phyloP scores from a whole-genome alignment of 768 basidiomycete genomes.

The Macrolepiota albuminosa region DNA sequence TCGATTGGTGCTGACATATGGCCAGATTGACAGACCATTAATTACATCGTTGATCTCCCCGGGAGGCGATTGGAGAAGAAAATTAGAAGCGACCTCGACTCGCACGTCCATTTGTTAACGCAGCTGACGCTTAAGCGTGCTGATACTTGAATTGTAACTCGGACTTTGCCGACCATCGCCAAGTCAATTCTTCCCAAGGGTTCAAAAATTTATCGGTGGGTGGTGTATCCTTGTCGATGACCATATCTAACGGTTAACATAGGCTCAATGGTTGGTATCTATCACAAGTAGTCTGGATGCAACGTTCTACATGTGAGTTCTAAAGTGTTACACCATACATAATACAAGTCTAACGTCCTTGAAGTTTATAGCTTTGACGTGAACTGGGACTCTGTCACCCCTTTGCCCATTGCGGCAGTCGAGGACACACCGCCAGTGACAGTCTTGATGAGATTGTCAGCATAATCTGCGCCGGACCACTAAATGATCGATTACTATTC shows the following conservation, averaged over 20 bases:
- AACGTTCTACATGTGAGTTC: not conserved
- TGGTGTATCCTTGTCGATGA: not conserved
- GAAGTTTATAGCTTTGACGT: constrained; percentile 27
- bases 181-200: not conserved
- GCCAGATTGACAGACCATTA: constrained; percentile 51
- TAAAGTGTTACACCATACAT: constrained; percentile 3
- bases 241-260: not conserved
- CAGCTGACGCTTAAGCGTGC: not conserved
- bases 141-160: constrained; percentile 3
- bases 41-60: constrained; percentile 97
- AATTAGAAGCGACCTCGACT: constrained; percentile 66
- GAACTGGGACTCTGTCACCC: constrained; percentile 92
- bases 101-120: constrained; percentile 59
- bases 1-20: not conserved
- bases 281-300: not conserved
- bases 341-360: constrained; percentile 9
- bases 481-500: constrained; percentile 21
- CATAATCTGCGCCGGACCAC: constrained; percentile 96
- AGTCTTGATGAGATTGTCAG: constrained; percentile 88
- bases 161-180: constrained; percentile 15
- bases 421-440: constrained; percentile 97
- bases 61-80: constrained; percentile 87
- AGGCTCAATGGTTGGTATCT: not conserved
- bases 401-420: constrained; percentile 98
- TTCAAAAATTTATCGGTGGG: not conserved